phyloP scores from a whole-genome alignment of 1,139 yeast species.

The Saccharomyces hybrid region DNA sequence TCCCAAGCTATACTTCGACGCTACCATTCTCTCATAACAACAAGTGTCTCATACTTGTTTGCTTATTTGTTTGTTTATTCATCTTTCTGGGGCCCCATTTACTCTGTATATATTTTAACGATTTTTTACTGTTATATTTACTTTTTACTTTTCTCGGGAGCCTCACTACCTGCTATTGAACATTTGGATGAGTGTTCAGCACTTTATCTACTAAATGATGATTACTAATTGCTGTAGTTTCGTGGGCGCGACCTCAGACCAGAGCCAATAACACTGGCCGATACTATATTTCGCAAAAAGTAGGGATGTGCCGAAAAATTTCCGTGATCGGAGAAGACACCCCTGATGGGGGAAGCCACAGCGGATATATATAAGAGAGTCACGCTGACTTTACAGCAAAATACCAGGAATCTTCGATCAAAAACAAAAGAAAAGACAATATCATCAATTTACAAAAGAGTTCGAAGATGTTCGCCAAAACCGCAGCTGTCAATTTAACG shows the following conservation, averaged over 20 bases:
- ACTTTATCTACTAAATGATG: neutral
- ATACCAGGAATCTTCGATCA: neutral
- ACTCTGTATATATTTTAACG: neutral
- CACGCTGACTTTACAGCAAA: slow-evolving; percentile 24
- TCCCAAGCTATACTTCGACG: slow-evolving; percentile 81
- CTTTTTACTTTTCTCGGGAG: neutral
- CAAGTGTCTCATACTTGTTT: neutral
- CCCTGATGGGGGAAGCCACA: neutral
- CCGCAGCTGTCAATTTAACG: slow-evolving; percentile 3
- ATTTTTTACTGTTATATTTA: neutral
- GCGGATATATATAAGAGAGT: neutral
- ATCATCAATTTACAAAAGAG: neutral
- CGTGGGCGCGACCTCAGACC: neutral
- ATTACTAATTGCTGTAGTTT: neutral
- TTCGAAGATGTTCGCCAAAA: slow-evolving; percentile 9
- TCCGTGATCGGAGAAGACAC: neutral
- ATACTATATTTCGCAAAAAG: neutral
- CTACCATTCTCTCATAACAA: slow-evolving; percentile 23
- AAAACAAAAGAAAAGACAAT: neutral
- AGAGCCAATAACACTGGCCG: neutral
- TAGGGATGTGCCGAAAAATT: neutral
- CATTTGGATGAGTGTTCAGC: neutral
- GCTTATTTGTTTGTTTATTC: neutral
- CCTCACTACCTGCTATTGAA: neutral
- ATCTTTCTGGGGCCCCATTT: neutral